phyloP scores from a whole-genome alignment of 2,329 filamentous ascomycete species.

The Zymoseptoria pseudotritici region DNA sequence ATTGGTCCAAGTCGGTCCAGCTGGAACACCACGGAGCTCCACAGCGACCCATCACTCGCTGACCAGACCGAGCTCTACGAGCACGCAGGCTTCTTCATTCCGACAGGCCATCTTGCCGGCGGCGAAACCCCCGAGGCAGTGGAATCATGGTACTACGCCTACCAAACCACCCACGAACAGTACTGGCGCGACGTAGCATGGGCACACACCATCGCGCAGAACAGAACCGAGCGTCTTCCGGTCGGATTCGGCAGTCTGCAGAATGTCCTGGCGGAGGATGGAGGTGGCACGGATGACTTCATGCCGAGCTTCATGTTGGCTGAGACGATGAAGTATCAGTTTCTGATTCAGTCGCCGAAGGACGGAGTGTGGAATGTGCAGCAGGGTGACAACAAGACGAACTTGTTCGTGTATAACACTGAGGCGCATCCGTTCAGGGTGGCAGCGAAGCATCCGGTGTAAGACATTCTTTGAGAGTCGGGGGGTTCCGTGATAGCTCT shows the following conservation, averaged over 20 bases:
- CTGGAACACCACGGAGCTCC: constrained; percentile 1
- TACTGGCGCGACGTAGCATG: constrained; percentile 13
- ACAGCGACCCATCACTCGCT: constrained; percentile 19
- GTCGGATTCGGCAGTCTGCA: constrained; percentile 13
- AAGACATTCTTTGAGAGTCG: not conserved
- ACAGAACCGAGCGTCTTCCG: constrained; percentile 9
- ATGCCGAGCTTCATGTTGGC: constrained; percentile 54
- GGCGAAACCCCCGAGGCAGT: constrained; percentile 5
- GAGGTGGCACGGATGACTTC: constrained; percentile 10
- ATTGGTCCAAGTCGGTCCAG: constrained; percentile 2
- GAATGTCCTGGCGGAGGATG: constrained; percentile 13
- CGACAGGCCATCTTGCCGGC: not conserved
- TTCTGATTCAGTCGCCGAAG: constrained; percentile 31
- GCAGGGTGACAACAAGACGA: constrained; percentile 6
- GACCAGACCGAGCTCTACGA: constrained; percentile 1
- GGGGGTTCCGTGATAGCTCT: no score
- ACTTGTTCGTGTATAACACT: constrained; percentile 39
- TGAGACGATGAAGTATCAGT: constrained; percentile 65
- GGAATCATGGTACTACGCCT: constrained; percentile 14
- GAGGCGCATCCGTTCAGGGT: constrained; percentile 27
- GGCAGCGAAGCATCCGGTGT: constrained; percentile 5
- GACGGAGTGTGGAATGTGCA: constrained; percentile 39
- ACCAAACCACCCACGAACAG: constrained; percentile 10
- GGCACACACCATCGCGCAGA: constrained; percentile 11
- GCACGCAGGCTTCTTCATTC: constrained; percentile 1